A percentile compares a stretch with the other conserved stretches of the same genome.
phyloP scores from a whole-genome alignment of 2,329 filamentous ascomycete genomes.

The Cucurbitaria berberidis region DNA sequence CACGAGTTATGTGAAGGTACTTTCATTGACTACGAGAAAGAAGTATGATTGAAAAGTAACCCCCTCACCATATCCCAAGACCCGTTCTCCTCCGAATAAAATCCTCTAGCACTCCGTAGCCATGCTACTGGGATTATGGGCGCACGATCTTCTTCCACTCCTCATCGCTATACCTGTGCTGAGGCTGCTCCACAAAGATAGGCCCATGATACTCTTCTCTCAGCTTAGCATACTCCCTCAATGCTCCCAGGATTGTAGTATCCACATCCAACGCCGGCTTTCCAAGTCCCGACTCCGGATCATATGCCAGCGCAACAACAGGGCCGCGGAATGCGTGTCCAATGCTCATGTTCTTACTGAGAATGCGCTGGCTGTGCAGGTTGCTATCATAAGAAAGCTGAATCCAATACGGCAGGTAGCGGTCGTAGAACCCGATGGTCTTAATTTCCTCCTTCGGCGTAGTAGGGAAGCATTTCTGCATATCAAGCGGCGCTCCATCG shows the following conservation, averaged over 20 bases:
- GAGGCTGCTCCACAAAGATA: slow-evolving; percentile 23
- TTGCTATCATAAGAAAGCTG: slow-evolving; percentile 22
- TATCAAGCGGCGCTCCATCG: slow-evolving; percentile 1
- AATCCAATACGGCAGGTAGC: slow-evolving; percentile 10
- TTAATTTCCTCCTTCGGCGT: slow-evolving; percentile 3
- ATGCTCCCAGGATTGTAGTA: slow-evolving; percentile 4
- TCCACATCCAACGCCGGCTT: slow-evolving; percentile 15
- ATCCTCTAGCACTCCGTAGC: neutral
- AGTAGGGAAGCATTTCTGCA: slow-evolving; percentile 5
- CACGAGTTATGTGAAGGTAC: no score
- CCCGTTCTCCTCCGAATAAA: neutral
- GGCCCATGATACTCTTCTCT: slow-evolving; percentile 16
- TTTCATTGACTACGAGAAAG: no score
- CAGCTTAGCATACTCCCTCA: slow-evolving; percentile 17
- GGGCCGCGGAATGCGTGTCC: slow-evolving; percentile 10
- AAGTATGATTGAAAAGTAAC: no score
- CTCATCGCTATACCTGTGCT: slow-evolving; percentile 9
- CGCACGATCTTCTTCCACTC: slow-evolving; percentile 8
- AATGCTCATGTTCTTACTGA: slow-evolving; percentile 2
- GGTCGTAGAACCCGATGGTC: slow-evolving; percentile 17
- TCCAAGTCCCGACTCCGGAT: slow-evolving; percentile 11
- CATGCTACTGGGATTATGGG: no score
- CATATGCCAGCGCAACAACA: slow-evolving; percentile 13
- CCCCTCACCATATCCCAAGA: no score
- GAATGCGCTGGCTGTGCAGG: neutral